Conservation (phyloP, 2,329 filamentous ascomycete species). For the Pseudopyricularia javanii region DNA sequence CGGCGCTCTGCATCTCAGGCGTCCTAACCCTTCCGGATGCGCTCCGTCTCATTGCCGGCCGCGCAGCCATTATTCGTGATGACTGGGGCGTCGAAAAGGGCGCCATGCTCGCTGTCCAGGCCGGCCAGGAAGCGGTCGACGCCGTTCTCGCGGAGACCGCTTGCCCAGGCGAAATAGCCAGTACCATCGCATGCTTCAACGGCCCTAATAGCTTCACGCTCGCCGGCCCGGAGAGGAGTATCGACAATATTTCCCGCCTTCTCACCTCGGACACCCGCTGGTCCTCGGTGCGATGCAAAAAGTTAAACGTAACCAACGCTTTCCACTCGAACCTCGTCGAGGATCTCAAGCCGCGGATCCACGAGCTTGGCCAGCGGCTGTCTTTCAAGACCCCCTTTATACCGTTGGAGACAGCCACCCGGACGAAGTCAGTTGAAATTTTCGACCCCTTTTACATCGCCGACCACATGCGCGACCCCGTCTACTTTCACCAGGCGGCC, state of each 20-base stretch:
- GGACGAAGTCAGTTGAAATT: no score
- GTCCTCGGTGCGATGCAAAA: constrained; percentile 16
- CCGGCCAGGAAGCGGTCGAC: constrained; percentile 13
- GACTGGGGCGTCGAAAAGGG: constrained; percentile 22
- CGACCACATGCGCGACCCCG: constrained; percentile 27
- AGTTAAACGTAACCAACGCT: constrained; percentile 30
- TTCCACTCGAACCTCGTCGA: constrained; percentile 33
- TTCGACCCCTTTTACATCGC: no score
- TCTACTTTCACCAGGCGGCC: constrained; percentile 28
- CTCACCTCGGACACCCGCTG: neutral
- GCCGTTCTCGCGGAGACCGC: neutral
- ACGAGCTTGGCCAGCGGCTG: no score
- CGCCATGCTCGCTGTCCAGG: constrained; percentile 25
- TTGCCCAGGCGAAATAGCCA: neutral
- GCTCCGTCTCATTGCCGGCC: constrained; percentile 13
- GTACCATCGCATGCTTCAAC: constrained; percentile 35
- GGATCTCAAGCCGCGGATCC: no score
- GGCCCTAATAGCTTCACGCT: constrained; percentile 27
- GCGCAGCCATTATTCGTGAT: constrained; percentile 17
- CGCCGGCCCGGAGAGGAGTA: constrained; percentile 19
- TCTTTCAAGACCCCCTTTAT: no score
- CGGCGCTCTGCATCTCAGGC: constrained; percentile 22
- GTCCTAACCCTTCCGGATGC: constrained; percentile 17
- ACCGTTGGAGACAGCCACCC: no score
- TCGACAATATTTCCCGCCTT: constrained; percentile 14